These are phyloP conservation scores for Uronychia setigera DNA, from an alignment of 73 alveolate genomes.

Conservation along the genomic window DNA sequence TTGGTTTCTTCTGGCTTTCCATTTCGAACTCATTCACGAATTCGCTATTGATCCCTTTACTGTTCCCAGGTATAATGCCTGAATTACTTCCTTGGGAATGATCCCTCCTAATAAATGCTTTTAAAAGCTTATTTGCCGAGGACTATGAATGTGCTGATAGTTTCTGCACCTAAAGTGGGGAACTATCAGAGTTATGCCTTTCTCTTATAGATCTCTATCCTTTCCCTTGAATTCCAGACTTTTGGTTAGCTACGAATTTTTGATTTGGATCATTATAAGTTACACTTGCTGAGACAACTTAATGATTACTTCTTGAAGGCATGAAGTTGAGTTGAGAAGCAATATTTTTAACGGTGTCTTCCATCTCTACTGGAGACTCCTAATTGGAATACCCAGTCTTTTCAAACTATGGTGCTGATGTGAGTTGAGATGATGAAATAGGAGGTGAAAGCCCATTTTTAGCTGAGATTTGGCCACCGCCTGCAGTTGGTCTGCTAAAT, in stretches of 20 bases:
- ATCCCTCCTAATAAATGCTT: too few species aligned
- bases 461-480: too few species aligned
- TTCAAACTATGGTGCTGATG: too few species aligned
- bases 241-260: background rate
- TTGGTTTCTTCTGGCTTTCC: too few species aligned
- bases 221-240: background rate
- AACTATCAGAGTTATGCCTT: background rate
- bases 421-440: too few species aligned
- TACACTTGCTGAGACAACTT: background rate
- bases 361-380: background rate
- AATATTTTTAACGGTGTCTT: background rate
- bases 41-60: too few species aligned
- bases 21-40: too few species aligned
- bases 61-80: too few species aligned
- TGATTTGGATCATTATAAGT: background rate
- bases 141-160: background rate
- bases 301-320: background rate
- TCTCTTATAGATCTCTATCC: background rate
- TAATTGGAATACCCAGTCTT: background rate
- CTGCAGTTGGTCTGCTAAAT: too few species aligned
- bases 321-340: background rate
- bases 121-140: background rate
- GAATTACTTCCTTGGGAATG: too few species aligned
- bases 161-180: background rate
- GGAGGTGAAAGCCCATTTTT: too few species aligned